phyloP scores from a whole-genome alignment of 2,329 filamentous ascomycete species.

The Graphilbum ipis-grandicollis region DNA sequence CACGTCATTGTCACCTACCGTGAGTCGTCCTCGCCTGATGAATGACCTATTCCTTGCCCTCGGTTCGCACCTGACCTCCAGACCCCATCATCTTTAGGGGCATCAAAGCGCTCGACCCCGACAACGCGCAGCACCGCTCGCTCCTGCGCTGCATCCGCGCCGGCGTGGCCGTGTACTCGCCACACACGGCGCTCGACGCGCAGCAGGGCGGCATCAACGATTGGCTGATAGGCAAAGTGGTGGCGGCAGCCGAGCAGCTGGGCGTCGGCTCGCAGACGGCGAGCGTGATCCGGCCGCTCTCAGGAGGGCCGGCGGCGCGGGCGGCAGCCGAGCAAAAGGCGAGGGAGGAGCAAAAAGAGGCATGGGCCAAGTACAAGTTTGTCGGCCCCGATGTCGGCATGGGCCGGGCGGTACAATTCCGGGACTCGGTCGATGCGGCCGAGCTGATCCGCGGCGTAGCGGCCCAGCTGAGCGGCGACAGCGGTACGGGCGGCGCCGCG shows the following conservation, averaged over 20 bases:
- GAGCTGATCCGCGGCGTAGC: constrained; percentile 38
- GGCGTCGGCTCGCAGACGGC: constrained; percentile 12
- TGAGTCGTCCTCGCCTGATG: constrained; percentile 21
- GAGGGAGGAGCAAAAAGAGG: too few relatives aligned
- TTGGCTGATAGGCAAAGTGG: constrained; percentile 81
- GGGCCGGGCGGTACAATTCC: constrained; percentile 29
- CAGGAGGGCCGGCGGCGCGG: too few relatives aligned
- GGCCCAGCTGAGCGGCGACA: constrained; percentile 46
- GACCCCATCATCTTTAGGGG: constrained; percentile 94
- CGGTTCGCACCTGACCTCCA: too few relatives aligned
- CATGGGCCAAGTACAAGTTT: too few relatives aligned
- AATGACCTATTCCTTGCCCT: too few relatives aligned
- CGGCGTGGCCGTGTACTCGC: constrained; percentile 88
- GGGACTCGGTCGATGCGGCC: constrained; percentile 18
- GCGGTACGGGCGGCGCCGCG: background rate
- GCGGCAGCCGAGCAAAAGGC: too few relatives aligned
- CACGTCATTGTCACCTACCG: constrained; percentile 82
- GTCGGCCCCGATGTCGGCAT: constrained; percentile 29
- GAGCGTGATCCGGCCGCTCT: constrained; percentile 20
- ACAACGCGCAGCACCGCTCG: constrained; percentile 72
- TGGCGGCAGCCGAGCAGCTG: background rate
- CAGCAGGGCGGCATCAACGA: constrained; percentile 74
- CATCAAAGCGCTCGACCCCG: constrained; percentile 72
- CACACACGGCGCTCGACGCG: constrained; percentile 88
- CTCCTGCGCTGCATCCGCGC: constrained; percentile 67